Evolutionary conservation across 345 rosid genomes (phyloP).

Genomic region (Erysimum cheiranthoides): DNA sequence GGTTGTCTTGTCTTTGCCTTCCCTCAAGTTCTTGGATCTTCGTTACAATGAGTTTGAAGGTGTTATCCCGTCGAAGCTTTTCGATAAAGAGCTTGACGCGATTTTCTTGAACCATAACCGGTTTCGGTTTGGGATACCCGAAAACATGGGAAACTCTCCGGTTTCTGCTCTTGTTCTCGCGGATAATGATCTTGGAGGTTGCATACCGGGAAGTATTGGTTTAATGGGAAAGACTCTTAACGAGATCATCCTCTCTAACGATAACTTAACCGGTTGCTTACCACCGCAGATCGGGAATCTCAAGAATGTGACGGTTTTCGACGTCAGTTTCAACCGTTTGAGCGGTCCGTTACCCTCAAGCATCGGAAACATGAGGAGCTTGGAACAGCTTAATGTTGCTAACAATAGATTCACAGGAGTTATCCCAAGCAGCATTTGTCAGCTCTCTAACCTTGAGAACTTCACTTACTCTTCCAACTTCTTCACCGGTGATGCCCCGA

Average conservation of each 20-base stretch:
- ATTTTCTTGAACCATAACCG: slow-evolving; percentile 69
- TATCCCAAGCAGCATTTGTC: slow-evolving; percentile 60
- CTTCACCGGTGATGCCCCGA: slow-evolving; percentile 62
- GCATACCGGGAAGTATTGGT: slow-evolving; percentile 72
- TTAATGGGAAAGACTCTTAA: slow-evolving; percentile 66
- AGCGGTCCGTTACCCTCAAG: slow-evolving; percentile 62
- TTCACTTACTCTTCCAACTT: slow-evolving; percentile 73
- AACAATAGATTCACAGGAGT: slow-evolving; percentile 63
- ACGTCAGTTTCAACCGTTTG: slow-evolving; percentile 63
- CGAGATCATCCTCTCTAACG: slow-evolving; percentile 71
- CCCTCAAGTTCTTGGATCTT: slow-evolving; percentile 70
- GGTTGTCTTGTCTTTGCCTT: slow-evolving; percentile 58
- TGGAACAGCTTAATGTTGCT: slow-evolving; percentile 69
- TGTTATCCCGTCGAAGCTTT: slow-evolving; percentile 58
- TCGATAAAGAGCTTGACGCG: slow-evolving; percentile 70
- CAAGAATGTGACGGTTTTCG: slow-evolving; percentile 62
- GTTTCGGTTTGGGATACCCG: slow-evolving; percentile 64
- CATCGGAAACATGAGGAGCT: slow-evolving; percentile 64
- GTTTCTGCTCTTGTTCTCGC: slow-evolving; percentile 73
- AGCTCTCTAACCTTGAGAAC: slow-evolving; percentile 61
- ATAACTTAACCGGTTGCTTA: slow-evolving; percentile 74
- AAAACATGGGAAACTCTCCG: slow-evolving; percentile 75
- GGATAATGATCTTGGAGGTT: slow-evolving; percentile 76
- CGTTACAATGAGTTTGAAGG: slow-evolving; percentile 84
- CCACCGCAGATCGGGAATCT: slow-evolving; percentile 67